Conservation (phyloP, 768 basidiomycete species). For the Suillus subluteus region DNA sequence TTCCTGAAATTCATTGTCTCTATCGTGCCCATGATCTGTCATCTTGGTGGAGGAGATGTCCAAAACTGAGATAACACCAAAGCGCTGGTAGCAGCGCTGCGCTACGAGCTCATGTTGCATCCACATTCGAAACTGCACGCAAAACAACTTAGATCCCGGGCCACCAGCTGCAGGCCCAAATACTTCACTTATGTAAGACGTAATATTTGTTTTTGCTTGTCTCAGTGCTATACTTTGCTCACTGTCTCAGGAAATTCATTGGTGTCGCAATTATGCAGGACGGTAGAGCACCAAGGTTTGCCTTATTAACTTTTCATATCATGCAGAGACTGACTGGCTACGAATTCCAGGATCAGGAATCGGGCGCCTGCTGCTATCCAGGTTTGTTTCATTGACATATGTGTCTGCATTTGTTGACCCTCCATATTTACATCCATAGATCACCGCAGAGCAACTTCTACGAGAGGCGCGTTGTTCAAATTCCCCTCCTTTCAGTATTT, state of each 20-base stretch:
- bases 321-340: constrained; percentile 13
- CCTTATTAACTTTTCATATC: constrained; percentile 2
- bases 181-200: no score
- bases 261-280: constrained; percentile 61
- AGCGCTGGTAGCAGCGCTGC: no score
- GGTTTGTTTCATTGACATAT: constrained; percentile 45
- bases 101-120: no score
- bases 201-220: background rate
- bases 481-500: background rate
- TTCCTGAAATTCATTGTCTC: no score
- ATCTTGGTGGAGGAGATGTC: no score
- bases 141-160: no score
- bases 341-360: constrained; percentile 83
- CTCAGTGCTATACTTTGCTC: background rate
- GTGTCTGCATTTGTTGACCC: background rate
- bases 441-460: constrained; percentile 97
- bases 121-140: no score
- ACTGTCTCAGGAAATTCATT: background rate
- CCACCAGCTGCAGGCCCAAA: no score
- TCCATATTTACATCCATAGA: constrained; percentile 50
- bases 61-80: no score
- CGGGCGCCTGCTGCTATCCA: constrained; percentile 93
- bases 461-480: constrained; percentile 66
- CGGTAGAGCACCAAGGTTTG: constrained; percentile 77
- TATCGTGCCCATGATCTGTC: no score